phyloP scores from a whole-genome alignment of 495 filamentous ascomycete genomes.

The Trichoderma asperelloides region DNA sequence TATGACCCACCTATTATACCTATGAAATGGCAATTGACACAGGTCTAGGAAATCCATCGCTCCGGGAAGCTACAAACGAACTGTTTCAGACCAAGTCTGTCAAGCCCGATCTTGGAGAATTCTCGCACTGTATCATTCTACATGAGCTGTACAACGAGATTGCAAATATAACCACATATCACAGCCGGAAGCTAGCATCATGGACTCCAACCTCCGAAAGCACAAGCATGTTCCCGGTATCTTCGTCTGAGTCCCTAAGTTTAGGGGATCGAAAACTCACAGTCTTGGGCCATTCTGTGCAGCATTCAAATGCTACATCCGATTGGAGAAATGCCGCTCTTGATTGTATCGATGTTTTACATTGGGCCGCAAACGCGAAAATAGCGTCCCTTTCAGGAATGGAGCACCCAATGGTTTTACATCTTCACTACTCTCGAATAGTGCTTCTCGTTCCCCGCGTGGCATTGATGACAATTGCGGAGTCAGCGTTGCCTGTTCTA shows the following conservation, averaged over 20 bases:
- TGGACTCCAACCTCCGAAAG: background rate
- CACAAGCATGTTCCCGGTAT: background rate
- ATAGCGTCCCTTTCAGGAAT: slow-evolving; percentile 37
- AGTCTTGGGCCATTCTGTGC: background rate
- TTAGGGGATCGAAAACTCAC: background rate
- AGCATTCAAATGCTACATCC: slow-evolving; percentile 9
- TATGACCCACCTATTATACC: background rate
- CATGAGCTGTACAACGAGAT: background rate
- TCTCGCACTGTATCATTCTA: background rate
- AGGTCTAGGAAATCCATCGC: background rate
- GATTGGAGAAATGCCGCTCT: slow-evolving; percentile 50
- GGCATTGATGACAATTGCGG: slow-evolving; percentile 20
- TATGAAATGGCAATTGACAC: background rate
- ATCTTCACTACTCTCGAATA: slow-evolving; percentile 42
- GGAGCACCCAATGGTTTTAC: slow-evolving; percentile 43
- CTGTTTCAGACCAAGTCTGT: slow-evolving; percentile 18
- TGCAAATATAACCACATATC: background rate
- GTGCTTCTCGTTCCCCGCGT: slow-evolving; percentile 23
- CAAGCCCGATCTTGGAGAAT: slow-evolving; percentile 19
- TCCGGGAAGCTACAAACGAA: background rate
- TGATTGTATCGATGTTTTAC: slow-evolving; percentile 46
- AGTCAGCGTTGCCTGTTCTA: background rate
- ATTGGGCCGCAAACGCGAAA: slow-evolving; percentile 43
- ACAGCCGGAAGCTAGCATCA: background rate
- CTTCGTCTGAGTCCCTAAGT: background rate